phyloP scores from a whole-genome alignment of 1,139 yeast genomes.

The Pichia sp. region DNA sequence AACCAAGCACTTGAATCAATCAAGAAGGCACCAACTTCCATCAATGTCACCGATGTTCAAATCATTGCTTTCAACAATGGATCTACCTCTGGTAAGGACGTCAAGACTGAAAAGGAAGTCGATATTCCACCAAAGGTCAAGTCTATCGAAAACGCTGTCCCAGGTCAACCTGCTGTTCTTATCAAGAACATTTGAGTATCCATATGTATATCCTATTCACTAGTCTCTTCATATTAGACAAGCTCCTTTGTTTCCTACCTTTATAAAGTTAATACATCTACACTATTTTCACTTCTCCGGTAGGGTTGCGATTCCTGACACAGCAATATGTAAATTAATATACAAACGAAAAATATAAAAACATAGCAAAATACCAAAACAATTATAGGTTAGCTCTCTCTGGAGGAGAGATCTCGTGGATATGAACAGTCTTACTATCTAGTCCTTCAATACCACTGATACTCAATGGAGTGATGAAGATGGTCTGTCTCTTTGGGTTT shows the following conservation, averaged over 20 bases:
- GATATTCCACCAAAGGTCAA: constrained; percentile 59
- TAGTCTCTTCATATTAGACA: too few relatives aligned
- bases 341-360: too few relatives aligned
- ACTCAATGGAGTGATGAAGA: constrained; percentile 93
- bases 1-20: constrained; percentile 46
- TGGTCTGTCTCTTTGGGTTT: constrained; percentile 68
- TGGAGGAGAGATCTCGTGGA: constrained; percentile 59
- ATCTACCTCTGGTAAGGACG: constrained; percentile 51
- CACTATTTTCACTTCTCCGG: too few relatives aligned
- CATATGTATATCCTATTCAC: neutral
- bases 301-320: too few relatives aligned
- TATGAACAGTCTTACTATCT: constrained; percentile 53
- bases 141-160: constrained; percentile 76
- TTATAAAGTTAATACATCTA: too few relatives aligned
- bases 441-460: constrained; percentile 71
- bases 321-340: too few relatives aligned
- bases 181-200: constrained; percentile 41
- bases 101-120: constrained; percentile 64
- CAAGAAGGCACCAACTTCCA: constrained; percentile 58
- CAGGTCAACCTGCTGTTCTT: constrained; percentile 88
- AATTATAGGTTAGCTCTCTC: constrained; percentile 18
- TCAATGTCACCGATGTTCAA: constrained; percentile 51
- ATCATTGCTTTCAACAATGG: constrained; percentile 54
- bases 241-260: too few relatives aligned
- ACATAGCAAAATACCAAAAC: too few relatives aligned